Evolutionary conservation across 495 filamentous ascomycete species (phyloP).

Genomic region (Penicillium paradoxum): DNA sequence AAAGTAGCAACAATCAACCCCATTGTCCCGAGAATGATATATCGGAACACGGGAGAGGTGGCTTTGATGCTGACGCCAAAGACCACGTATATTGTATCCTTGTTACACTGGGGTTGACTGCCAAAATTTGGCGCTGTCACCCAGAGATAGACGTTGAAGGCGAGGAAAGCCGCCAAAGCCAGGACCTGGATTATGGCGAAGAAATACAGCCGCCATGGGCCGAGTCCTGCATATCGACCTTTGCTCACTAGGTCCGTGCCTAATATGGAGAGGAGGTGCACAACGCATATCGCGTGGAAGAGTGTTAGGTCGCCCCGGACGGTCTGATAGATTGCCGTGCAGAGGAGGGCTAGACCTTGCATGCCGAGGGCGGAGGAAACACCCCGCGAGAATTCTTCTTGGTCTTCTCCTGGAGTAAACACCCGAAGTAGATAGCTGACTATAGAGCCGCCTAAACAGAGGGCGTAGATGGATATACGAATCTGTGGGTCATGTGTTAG

Average conservation of each 20-base stretch:
- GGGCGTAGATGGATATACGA: conserved; percentile 14
- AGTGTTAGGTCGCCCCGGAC: conserved; percentile 14
- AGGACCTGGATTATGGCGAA: conserved; percentile 12
- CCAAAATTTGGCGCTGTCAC: conserved; percentile 14
- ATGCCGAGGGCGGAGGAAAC: conserved; percentile 17
- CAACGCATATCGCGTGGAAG: conserved; percentile 18
- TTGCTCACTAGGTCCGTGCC: conserved; percentile 16
- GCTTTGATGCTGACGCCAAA: conserved; percentile 17
- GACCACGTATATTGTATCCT: conserved; percentile 12
- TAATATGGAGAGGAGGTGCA: conserved; percentile 14
- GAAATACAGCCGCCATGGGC: conserved; percentile 14
- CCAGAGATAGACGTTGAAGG: conserved; percentile 18
- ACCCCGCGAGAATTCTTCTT: conserved; percentile 14
- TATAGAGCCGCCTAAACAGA: conserved; percentile 16
- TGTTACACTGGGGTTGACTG: conserved; percentile 11
- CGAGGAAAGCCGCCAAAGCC: conserved; percentile 10
- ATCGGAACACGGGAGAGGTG: conserved; percentile 14
- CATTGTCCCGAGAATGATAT: conserved; percentile 13
- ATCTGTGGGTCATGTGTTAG: conserved; percentile 4
- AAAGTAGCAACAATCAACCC: conserved; percentile 5
- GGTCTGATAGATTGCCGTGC: conserved; percentile 19
- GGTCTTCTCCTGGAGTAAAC: conserved; percentile 12
- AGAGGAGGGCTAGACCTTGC: conserved; percentile 17
- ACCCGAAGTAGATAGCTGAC: conserved; percentile 15
- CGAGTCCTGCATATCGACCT: conserved; percentile 14